Conservation (phyloP, 345 rosid species). For the Pelargonium nanum region DNA sequence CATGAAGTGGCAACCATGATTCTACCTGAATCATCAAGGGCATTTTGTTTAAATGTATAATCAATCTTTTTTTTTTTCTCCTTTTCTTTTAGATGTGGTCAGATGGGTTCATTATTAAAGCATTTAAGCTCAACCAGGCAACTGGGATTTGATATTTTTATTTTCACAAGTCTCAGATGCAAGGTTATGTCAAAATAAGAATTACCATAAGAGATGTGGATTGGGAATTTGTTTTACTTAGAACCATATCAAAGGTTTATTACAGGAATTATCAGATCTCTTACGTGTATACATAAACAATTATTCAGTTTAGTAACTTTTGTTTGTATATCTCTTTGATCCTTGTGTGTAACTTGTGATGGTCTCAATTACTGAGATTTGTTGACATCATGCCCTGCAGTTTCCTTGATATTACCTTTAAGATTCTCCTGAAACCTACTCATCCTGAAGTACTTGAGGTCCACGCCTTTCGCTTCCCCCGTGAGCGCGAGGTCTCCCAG, state of each 20-base stretch:
- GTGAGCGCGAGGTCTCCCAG: slow-evolving; percentile 45
- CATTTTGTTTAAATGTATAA: neutral
- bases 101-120: neutral
- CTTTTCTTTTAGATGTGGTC: neutral
- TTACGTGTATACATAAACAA: no score
- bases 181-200: neutral
- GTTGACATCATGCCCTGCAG: no score
- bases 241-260: neutral
- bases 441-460: slow-evolving; percentile 41
- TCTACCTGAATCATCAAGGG: no score
- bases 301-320: no score
- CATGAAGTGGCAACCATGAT: neutral
- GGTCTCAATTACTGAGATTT: neutral
- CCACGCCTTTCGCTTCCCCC: slow-evolving; percentile 48
- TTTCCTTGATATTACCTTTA: neutral
- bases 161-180: neutral
- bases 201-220: no score
- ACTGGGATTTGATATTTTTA: neutral
- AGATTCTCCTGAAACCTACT: slow-evolving; percentile 49
- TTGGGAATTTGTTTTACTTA: no score
- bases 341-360: no score
- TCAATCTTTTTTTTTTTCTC: no score
- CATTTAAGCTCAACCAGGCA: neutral
- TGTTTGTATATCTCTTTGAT: no score
- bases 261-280: no score